Evolutionary conservation across 371 early-diverging fungal genomes (phyloP), one percentile per base, ranked within the genome.

Genomic region (Mucor racemosus): DNA sequence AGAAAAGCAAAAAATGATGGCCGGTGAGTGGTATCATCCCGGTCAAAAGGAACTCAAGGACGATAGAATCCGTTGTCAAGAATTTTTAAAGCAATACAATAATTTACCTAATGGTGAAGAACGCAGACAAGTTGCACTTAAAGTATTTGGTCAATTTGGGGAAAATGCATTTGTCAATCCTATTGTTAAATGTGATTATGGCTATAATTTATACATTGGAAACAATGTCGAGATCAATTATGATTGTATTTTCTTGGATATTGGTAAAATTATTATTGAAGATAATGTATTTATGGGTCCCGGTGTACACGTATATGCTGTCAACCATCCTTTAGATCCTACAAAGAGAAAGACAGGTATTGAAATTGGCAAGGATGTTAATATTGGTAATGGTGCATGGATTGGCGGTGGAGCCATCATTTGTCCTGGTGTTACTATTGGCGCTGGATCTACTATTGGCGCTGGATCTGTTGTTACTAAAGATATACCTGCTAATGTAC

Each of bases 371-470:
- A 58, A 72, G 17, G 68, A 58, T 14, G 67, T 79, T 1, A 65
- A 58, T 67, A 92, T 93, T 56, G 91, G 91, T 19, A 79, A 87
- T 66, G 80, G 88, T 64, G 86, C 85, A 17, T 92, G 92, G 93
- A 66, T 92, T 42, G 93, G 93, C 8, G 93, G 92, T 21, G 78
- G 86, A 33, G 85, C 81, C 0, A 84, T 89, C 10, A 87, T 96
- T 56, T 78, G 87, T 66, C 92, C 94, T 5, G 95, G 95, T 35
- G 90, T 95, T 10, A 94, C 90, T 0, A 90, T 96, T 62, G 96
- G 96, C 0, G 78, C 91, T 40, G 88, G 91, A n/a, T 58, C 65
- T 10, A 83, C 83, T 1, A 65, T 87, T 60, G 88, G 83, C 19
- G 88, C 88, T 11, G 88, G 88, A n/a, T 68, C 83, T 33, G 81